Evolutionary conservation across 1,139 yeast species (phyloP).

Genomic region (Blastobotrys illinoisensis): DNA sequence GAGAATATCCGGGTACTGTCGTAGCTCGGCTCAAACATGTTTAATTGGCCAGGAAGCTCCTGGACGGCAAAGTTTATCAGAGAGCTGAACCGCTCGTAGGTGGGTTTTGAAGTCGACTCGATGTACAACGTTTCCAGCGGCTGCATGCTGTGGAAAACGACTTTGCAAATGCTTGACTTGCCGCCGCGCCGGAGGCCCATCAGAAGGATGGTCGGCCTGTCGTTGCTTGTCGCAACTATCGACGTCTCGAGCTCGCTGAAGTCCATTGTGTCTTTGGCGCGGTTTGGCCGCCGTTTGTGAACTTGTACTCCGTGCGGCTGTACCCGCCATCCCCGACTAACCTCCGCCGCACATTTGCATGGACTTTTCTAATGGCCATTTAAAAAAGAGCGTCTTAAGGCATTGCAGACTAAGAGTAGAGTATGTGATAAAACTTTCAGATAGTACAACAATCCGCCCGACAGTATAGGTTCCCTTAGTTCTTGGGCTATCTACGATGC

Average conservation of each 20-base stretch:
- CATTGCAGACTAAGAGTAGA: too few species aligned
- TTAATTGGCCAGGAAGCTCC: conserved; percentile 93
- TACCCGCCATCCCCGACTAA: too few species aligned
- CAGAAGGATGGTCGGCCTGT: conserved; percentile 40
- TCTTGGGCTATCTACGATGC: too few species aligned
- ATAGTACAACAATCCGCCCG: too few species aligned
- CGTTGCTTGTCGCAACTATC: conserved; percentile 18
- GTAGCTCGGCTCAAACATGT: conserved; percentile 70
- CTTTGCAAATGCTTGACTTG: conserved; percentile 88
- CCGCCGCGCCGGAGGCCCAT: conserved; percentile 84
- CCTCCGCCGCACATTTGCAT: too few species aligned
- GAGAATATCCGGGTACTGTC: conserved; percentile 75
- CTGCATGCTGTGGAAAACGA: conserved; percentile 94
- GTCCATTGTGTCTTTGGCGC: conserved; percentile 9
- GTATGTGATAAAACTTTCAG: too few species aligned
- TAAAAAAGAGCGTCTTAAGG: too few species aligned
- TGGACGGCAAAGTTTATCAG: conserved; percentile 85
- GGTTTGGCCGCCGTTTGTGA: neutral
- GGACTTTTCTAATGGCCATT: too few species aligned
- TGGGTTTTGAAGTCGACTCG: conserved; percentile 87
- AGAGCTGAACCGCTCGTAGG: conserved; percentile 47
- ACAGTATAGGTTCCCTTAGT: too few species aligned
- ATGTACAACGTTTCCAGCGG: conserved; percentile 88
- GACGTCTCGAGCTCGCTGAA: conserved; percentile 20
- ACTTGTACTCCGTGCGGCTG: neutral